A percentile compares a stretch with the other conserved stretches of the same genome.
Conservation (phyloP, 306 rosid genomes). For the Hippophae tibetana region DNA sequence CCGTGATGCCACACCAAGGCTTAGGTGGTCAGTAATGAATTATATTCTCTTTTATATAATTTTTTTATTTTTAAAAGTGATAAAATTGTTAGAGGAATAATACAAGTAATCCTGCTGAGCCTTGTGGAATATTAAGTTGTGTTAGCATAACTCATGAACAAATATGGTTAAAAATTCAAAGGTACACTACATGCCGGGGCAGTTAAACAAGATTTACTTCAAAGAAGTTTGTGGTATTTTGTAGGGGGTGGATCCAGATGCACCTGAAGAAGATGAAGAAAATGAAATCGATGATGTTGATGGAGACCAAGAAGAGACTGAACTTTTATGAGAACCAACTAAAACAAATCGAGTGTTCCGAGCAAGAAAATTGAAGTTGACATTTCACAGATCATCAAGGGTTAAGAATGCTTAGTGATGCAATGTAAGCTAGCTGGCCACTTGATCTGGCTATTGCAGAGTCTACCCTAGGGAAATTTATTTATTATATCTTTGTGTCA, state of each 20-base stretch:
- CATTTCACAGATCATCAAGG: neutral
- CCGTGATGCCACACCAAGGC: no score
- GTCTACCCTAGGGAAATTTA: neutral
- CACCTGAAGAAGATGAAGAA: constrained; percentile 97
- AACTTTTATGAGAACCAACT: constrained; percentile 47
- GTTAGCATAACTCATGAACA: no score
- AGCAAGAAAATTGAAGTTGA: constrained; percentile 12
- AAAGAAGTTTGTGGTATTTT: constrained; percentile 13
- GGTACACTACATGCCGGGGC: neutral
- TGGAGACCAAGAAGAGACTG: constrained; percentile 90
- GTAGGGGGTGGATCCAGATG: constrained; percentile 96
- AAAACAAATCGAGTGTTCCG: constrained; percentile 6
- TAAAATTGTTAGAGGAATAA: neutral
- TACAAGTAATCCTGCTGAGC: neutral
- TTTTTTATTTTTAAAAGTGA: neutral
- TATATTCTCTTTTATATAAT: constrained; percentile 6
- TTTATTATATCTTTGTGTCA: no score
- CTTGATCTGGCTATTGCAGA: neutral
- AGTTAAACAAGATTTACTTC: constrained; percentile 1
- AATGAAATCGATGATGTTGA: constrained; percentile 93
- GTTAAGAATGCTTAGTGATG: no score
- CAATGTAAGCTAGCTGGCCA: neutral
- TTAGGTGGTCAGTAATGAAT: no score
- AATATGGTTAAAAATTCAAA: no score
- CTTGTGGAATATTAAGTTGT: no score